Base-by-base conservation (phyloP, 1,284 basidiomycete genomes). In the Ceratobasidium sp. region DNA sequence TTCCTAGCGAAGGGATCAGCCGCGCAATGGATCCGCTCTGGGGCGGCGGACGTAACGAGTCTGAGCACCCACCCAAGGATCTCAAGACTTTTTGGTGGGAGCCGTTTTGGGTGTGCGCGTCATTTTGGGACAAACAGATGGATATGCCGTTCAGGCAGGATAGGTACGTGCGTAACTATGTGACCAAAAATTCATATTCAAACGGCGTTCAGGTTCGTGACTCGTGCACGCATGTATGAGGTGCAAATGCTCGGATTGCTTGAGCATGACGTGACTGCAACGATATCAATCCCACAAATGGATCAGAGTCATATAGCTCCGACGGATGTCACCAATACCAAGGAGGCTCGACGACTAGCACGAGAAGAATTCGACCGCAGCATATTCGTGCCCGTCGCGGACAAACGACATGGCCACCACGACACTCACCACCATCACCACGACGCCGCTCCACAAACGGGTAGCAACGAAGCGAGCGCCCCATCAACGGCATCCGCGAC, bases 181-280 rank as follows among this genome's bases (percentile, higher is more conserved):
- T 59, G 16, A n/a, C 31, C 14, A 24, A 48, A 72, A 7, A 27
- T 16, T 3, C 13, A 0, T 31, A 19, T 37, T 19, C 43, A 58
- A 29, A 74, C 11, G 29, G 34, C 27, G 16, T 31, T 3, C 76
- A 93, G 92, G 77, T 98, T 98, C 80, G 86, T 98, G 31, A 91
- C 94, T 1, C 89, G 95, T 53, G 94, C 93, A 48, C 94, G 93
- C 82, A 96, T 98, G 94, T 92, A 94, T 79, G 92, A 96, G 80
- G 95, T 97, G 58, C 92, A 97, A 80, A 96, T 94, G 92, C 86
- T 97, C 8, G 95, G 95, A 3, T 84, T 96, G 9, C 84, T 97
- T 61, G 94, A 95, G 78, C 92, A 96, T 79, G 95, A 95, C 80
- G 90, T 95, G 39, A 89, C 92, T 37, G 88, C 92, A 19, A 92